Percentiles rank a stretch among this genome's conserved stretches.
Evolutionary conservation across 2,329 filamentous ascomycete species (phyloP).

Genomic region (Penicillium sp.): DNA sequence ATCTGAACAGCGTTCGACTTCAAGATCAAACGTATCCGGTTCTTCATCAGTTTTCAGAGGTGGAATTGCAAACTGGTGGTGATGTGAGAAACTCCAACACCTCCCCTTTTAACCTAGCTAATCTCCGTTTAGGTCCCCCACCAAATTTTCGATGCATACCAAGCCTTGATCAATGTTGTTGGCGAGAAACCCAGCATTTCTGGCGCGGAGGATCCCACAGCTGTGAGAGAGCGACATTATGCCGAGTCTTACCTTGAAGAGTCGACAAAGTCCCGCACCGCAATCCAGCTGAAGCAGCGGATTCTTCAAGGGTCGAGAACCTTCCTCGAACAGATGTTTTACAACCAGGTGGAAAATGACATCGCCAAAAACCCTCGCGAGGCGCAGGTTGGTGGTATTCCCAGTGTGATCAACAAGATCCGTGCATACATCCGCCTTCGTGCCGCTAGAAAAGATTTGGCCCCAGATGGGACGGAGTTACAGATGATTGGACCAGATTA

Average conservation of each 20-base stretch:
- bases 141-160: conserved; percentile 81
- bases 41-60: conserved; percentile 73
- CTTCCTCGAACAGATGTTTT: conserved; percentile 82
- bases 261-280: conserved; percentile 65
- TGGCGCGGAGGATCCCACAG: conserved; percentile 63
- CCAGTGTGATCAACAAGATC: conserved; percentile 86
- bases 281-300: conserved; percentile 72
- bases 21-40: conserved; percentile 72
- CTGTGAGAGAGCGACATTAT: conserved; percentile 76
- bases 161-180: conserved; percentile 77
- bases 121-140: conserved; percentile 61
- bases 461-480: conserved; percentile 77
- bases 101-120: conserved; percentile 16
- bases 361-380: conserved; percentile 85
- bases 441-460: conserved; percentile 78
- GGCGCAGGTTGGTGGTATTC: conserved; percentile 85
- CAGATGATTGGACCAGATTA: conserved; percentile 81
- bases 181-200: conserved; percentile 69
- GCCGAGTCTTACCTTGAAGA: conserved; percentile 78
- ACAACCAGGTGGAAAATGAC: conserved; percentile 73
- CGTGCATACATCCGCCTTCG: conserved; percentile 88
- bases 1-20: conserved; percentile 74
- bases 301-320: conserved; percentile 79
- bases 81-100: conserved; percentile 51
- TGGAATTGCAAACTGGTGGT: conserved; percentile 72